Base-by-base conservation (phyloP, 2,329 filamentous ascomycete species). In the Sclerotiophoma versabilis region DNA sequence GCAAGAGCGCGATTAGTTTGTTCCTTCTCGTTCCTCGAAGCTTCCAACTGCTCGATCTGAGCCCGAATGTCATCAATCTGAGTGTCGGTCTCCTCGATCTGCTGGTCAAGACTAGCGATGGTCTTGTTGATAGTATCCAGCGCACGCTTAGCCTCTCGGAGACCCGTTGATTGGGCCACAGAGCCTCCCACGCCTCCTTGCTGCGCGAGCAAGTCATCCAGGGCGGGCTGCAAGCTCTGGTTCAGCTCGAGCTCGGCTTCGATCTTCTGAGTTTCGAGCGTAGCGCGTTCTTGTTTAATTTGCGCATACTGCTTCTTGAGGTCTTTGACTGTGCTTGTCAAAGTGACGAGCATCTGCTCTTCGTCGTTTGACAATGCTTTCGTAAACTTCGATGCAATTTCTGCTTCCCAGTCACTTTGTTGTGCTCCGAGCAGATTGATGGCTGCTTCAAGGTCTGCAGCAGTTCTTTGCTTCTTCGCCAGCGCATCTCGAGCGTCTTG, bases 311-410 rank as follows among this genome's bases (percentile, higher is more conserved):
- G 85, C 61, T 86, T 88, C 58, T 91, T 87, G 37, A 98, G 77
- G 34, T 89, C 85, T 66, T 93, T 90, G 6, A 92, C 86, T 11
- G 83, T 83, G 4, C 79, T 78, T 53, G 86, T 88, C 9, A 96
- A 83, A 27, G 81, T 81, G 57, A 95, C 89, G 4, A 99, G 81
- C 67, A 90, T 87, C 33, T 82, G 80, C 74, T 98, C 93, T 75
- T 99, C 96, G n/a, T 87, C 85, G 7, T 84, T 79, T 9, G 88
- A 90, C 42, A 99, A 81, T 11, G 89, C 89, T 76, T 96, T 97
- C 79, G 96, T 96, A 79, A 98, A 99, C 20, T 96, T 89, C 0
- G 91, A 90, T 14, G 83, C 82, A 50, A 97, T 77, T 73, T 99
- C 96, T 2, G 87, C 82, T 73, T 96, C 87, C 71, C 92, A 90